Percentiles rank a stretch among this genome's conserved stretches.
Conservation (phyloP, 176 grass and related monocot genomes). For the Pontederia crassipes region DNA sequence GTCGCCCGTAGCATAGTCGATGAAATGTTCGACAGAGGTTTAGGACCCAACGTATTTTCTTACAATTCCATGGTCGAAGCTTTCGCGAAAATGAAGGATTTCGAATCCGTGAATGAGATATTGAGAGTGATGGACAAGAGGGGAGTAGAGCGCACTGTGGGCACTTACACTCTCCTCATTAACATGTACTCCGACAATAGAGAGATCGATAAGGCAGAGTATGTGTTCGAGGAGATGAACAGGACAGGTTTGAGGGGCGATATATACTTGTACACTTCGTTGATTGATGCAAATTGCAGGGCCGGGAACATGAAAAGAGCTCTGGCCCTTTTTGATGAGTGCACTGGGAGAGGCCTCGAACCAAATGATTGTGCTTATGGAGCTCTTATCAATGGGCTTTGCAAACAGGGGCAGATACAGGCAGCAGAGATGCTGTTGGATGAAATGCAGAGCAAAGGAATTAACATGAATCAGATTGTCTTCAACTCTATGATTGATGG, state of each 20-base stretch:
- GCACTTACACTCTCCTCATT: constrained; percentile 51
- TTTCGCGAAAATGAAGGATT: constrained; percentile 33
- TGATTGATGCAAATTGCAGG: constrained; percentile 50
- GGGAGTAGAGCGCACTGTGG: constrained; percentile 28
- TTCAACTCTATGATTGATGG: constrained; percentile 77
- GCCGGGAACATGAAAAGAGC: constrained; percentile 61
- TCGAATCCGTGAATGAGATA: constrained; percentile 15
- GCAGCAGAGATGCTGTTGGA: constrained; percentile 54
- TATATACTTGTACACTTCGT: constrained; percentile 43
- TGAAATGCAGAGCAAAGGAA: constrained; percentile 60
- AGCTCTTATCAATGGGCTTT: constrained; percentile 75
- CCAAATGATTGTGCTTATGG: constrained; percentile 50
- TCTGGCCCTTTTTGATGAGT: constrained; percentile 60
- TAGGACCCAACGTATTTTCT: constrained; percentile 40
- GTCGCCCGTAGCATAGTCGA: constrained; percentile 41
- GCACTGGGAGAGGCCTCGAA: constrained; percentile 37
- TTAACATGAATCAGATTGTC: constrained; percentile 53
- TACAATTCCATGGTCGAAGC: constrained; percentile 60
- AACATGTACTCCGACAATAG: constrained; percentile 17
- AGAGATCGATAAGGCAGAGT: constrained; percentile 39
- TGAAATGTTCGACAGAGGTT: constrained; percentile 37
- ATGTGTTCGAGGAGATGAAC: constrained; percentile 41
- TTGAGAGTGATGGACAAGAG: constrained; percentile 23
- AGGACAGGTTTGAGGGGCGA: constrained; percentile 33
- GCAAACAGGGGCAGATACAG: constrained; percentile 63